phyloP scores from a whole-genome alignment of 192 early-diverging fungal genomes.

The Coemansia sp. region DNA sequence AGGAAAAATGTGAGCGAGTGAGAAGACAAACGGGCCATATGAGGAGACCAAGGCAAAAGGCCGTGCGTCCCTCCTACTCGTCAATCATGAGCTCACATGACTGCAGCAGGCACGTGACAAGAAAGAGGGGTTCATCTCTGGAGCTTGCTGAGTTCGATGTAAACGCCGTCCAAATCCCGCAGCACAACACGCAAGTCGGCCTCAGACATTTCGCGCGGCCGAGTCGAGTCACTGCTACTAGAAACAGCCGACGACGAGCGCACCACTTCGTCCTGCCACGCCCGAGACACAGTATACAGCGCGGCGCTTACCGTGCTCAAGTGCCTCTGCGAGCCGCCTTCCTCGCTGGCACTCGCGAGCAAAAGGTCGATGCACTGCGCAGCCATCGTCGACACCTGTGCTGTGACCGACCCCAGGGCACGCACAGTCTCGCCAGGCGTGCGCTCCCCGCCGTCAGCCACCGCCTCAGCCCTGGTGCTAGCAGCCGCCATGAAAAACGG shows the following conservation, averaged over 20 bases:
- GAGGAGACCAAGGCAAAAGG: too few relatives aligned
- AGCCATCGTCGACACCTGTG: slow-evolving; percentile 37
- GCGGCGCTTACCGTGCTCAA: slow-evolving; percentile 18
- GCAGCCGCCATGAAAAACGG: slow-evolving; percentile 6
- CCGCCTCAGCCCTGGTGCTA: not conserved
- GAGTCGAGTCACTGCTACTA: not conserved
- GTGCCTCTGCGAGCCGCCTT: not conserved
- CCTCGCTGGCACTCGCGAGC: not conserved
- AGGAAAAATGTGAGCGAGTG: not conserved
- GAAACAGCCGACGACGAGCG: not conserved
- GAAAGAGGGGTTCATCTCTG: not conserved
- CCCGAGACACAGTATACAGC: slow-evolving; percentile 29
- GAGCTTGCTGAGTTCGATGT: slow-evolving; percentile 11
- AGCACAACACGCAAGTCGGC: slow-evolving; percentile 24
- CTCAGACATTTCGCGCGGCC: slow-evolving; percentile 22
- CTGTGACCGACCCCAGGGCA: slow-evolving; percentile 36
- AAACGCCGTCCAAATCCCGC: slow-evolving; percentile 26
- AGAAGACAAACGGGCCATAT: not conserved
- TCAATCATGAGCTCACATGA: not conserved
- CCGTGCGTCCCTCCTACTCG: not conserved
- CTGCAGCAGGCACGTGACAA: not conserved
- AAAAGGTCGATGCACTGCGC: slow-evolving; percentile 47
- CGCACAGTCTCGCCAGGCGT: slow-evolving; percentile 22
- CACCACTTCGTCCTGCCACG: slow-evolving; percentile 49
- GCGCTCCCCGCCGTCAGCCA: not conserved